Conservation (phyloP, 108 stramenopile genomes). For the Seminavis robusta region DNA sequence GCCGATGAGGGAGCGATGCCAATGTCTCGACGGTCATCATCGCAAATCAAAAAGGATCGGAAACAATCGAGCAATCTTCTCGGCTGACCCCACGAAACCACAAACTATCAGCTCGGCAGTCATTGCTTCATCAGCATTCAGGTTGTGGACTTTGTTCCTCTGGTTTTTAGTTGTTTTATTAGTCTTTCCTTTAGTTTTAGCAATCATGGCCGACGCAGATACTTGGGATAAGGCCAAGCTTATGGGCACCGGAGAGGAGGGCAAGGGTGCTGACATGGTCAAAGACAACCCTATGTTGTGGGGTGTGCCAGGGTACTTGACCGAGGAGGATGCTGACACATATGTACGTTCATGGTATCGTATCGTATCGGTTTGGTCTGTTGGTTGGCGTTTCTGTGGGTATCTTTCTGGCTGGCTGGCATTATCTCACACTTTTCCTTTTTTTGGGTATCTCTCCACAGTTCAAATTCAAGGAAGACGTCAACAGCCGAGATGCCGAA, state of each 20-base stretch:
- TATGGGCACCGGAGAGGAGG: neutral
- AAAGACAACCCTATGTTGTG: slow-evolving; percentile 34
- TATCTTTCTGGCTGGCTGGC: neutral
- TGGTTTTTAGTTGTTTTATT: no score
- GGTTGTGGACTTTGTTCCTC: no score
- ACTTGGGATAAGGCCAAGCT: slow-evolving; percentile 1
- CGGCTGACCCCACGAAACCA: no score
- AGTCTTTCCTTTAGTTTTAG: no score
- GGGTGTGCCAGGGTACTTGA: slow-evolving; percentile 56
- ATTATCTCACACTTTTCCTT: neutral
- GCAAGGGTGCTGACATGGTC: slow-evolving; percentile 1
- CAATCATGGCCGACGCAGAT: neutral
- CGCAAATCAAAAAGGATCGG: no score
- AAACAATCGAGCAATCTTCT: no score
- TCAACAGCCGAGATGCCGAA: slow-evolving; percentile 39
- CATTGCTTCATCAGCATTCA: no score
- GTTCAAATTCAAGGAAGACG: slow-evolving; percentile 49
- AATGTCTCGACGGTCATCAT: no score
- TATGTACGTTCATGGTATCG: slow-evolving; percentile 31
- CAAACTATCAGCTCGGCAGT: no score
- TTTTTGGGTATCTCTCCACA: slow-evolving; percentile 11
- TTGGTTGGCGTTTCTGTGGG: neutral
- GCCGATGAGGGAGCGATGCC: no score
- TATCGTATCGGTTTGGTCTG: neutral
- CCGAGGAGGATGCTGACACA: slow-evolving; percentile 32